phyloP scores from a whole-genome alignment of 345 rosid genomes.

The Eucalyptus marginata region DNA sequence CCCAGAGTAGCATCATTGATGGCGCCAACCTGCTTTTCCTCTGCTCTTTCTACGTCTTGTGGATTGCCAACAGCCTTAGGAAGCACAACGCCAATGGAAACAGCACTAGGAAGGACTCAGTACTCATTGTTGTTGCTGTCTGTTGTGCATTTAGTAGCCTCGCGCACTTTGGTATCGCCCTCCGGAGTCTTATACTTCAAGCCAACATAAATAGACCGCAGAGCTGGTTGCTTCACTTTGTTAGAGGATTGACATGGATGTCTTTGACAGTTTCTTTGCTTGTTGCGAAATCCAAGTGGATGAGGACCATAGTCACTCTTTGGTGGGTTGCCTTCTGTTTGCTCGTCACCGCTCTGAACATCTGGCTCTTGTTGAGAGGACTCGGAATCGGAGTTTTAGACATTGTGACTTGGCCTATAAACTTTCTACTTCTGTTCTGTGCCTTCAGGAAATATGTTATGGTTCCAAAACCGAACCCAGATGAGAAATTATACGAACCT shows the following conservation, averaged over 20 bases:
- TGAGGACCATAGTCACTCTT: constrained; percentile 13
- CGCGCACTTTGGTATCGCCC: constrained; percentile 14
- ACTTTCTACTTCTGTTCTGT: constrained; percentile 45
- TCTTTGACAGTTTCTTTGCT: constrained; percentile 54
- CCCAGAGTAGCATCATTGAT: constrained; percentile 45
- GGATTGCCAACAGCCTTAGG: constrained; percentile 18
- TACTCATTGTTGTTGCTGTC: constrained; percentile 17
- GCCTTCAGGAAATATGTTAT: constrained; percentile 23
- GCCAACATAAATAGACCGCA: not conserved
- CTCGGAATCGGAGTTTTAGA: constrained; percentile 18
- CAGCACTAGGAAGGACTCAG: constrained; percentile 24
- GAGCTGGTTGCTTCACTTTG: constrained; percentile 20
- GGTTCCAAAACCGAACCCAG: not conserved
- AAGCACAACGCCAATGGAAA: not conserved
- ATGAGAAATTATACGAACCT: constrained; percentile 30
- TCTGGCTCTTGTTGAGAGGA: constrained; percentile 17
- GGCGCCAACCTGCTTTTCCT: constrained; percentile 43
- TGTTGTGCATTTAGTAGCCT: constrained; percentile 38
- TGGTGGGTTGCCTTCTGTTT: constrained; percentile 65
- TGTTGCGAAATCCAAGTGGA: constrained; percentile 29
- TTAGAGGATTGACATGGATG: constrained; percentile 50
- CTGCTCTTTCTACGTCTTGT: constrained; percentile 38
- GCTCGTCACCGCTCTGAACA: constrained; percentile 29
- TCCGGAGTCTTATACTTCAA: constrained; percentile 14
- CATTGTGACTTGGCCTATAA: constrained; percentile 30